Evolutionary conservation across 306 rosid species (phyloP).

Genomic region (Pyrus betulifolia): DNA sequence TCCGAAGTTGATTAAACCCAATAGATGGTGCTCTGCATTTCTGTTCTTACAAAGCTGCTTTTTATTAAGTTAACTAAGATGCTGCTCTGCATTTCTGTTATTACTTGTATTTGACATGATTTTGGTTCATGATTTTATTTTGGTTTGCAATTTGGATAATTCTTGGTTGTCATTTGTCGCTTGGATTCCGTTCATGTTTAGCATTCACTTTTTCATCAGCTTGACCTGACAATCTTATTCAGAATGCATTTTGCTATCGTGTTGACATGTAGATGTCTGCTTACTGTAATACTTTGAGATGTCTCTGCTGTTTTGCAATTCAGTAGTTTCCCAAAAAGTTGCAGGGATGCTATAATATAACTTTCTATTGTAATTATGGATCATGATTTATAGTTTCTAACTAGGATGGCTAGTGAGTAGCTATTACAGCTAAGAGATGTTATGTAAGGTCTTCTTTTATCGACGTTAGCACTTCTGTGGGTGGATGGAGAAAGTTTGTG

Average conservation of each 20-base stretch:
- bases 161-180: background rate
- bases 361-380: background rate
- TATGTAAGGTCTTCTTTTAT: background rate
- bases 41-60: background rate
- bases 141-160: background rate
- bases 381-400: background rate
- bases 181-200: background rate
- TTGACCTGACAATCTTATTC: background rate
- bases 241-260: background rate
- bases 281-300: background rate
- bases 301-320: background rate
- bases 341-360: background rate
- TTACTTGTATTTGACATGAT: background rate
- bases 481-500: background rate
- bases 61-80: background rate
- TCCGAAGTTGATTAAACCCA: background rate
- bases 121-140: background rate
- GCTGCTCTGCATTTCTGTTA: background rate
- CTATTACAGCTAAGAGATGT: background rate
- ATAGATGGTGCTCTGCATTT: background rate
- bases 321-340: background rate
- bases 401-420: background rate
- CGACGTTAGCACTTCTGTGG: background rate
- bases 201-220: background rate
- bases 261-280: background rate